Evolutionary conservation across 2,329 filamentous ascomycete genomes (phyloP).

Genomic region (Tolypocladium ophioglossoides): DNA sequence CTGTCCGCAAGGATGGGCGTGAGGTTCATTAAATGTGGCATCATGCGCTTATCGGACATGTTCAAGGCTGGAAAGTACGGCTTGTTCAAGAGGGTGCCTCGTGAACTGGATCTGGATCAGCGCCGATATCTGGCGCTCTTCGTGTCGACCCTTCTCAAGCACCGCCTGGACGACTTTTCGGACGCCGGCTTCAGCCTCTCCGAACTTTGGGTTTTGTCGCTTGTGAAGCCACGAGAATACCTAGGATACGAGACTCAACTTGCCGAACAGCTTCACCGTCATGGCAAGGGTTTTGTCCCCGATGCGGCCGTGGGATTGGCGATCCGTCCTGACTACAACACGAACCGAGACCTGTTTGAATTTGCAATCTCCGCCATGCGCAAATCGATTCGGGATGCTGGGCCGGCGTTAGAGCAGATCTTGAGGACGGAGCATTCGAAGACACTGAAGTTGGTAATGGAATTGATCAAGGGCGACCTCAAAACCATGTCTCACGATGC

Average conservation of each 20-base stretch:
- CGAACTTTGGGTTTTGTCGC: slow-evolving; percentile 41
- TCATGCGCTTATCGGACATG: slow-evolving; percentile 32
- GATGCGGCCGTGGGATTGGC: slow-evolving; percentile 24
- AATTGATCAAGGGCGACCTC: slow-evolving; percentile 42
- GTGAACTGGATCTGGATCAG: slow-evolving; percentile 27
- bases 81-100: slow-evolving; percentile 34
- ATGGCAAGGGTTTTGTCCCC: slow-evolving; percentile 32
- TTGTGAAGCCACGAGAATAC: slow-evolving; percentile 37
- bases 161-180: slow-evolving; percentile 34
- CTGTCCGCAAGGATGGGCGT: slow-evolving; percentile 36
- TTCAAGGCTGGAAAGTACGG: slow-evolving; percentile 38
- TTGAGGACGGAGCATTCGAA: slow-evolving; percentile 30
- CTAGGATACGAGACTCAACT: slow-evolving; percentile 39
- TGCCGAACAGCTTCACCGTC: slow-evolving; percentile 32
- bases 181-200: slow-evolving; percentile 33
- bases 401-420: slow-evolving; percentile 20
- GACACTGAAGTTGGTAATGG: slow-evolving; percentile 37
- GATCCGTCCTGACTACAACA: slow-evolving; percentile 33
- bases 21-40: slow-evolving; percentile 32
- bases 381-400: slow-evolving; percentile 29
- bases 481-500: slow-evolving; percentile 22
- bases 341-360: slow-evolving; percentile 38
- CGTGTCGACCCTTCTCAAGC: slow-evolving; percentile 36
- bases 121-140: slow-evolving; percentile 41
- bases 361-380: slow-evolving; percentile 40